Percentiles rank a stretch among this genome's conserved stretches.
Evolutionary conservation across 495 filamentous ascomycete genomes (phyloP).

Genomic region (Rhizodiscina lignyota): DNA sequence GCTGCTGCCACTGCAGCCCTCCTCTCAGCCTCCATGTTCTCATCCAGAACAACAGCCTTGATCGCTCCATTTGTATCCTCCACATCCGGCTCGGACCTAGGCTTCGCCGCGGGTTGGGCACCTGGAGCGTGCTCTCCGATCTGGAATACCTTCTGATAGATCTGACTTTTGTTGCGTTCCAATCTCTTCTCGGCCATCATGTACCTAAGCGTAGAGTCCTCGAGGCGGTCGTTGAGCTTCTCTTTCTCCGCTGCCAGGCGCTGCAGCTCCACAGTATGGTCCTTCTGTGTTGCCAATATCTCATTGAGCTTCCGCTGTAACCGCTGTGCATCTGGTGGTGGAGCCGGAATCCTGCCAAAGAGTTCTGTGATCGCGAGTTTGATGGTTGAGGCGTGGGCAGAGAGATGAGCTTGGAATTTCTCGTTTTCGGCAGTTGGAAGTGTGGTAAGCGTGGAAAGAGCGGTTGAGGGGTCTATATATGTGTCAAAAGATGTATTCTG

Average conservation of each 20-base stretch:
- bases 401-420: constrained; percentile 64
- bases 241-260: constrained; percentile 64
- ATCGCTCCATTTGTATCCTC: constrained; percentile 39
- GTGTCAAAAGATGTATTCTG: no score
- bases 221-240: constrained; percentile 63
- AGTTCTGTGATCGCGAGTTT: constrained; percentile 40
- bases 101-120: not conserved
- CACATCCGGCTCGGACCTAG: constrained; percentile 6
- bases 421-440: constrained; percentile 49
- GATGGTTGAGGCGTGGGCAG: constrained; percentile 41
- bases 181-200: constrained; percentile 89
- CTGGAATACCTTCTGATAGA: constrained; percentile 73
- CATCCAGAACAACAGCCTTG: constrained; percentile 16
- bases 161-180: constrained; percentile 69
- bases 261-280: constrained; percentile 58
- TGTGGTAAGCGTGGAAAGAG: constrained; percentile 43
- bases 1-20: constrained; percentile 57
- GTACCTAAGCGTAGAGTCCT: constrained; percentile 72
- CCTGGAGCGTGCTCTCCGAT: not conserved
- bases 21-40: constrained; percentile 35
- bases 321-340: constrained; percentile 46
- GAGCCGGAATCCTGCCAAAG: constrained; percentile 25
- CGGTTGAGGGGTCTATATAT: no score
- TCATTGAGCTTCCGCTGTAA: constrained; percentile 57
- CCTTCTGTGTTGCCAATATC: constrained; percentile 67